Evolutionary conservation across 169 alveolate genomes (phyloP).

Genomic region (Plasmodium fragile): DNA sequence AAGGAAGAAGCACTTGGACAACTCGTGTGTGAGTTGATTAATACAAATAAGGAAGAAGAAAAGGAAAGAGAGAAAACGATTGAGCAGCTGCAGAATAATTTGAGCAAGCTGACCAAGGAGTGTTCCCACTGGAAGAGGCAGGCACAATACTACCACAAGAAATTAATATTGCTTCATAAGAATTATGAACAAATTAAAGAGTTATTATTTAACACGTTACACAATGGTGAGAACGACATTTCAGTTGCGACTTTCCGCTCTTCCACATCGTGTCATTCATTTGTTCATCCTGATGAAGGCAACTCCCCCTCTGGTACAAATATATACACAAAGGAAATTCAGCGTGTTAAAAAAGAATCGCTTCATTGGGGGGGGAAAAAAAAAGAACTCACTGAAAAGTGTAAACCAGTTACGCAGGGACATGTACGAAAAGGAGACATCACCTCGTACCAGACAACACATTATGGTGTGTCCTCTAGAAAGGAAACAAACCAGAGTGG

Average conservation of each 20-base stretch:
- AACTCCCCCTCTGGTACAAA: background rate
- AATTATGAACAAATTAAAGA: conserved; percentile 43
- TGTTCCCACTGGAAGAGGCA: conserved; percentile 46
- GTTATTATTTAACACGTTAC: conserved; percentile 26
- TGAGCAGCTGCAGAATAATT: conserved; percentile 11
- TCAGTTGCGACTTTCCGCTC: background rate
- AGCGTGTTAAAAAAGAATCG: background rate
- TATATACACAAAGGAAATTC: background rate
- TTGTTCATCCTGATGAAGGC: background rate
- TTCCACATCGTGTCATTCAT: background rate
- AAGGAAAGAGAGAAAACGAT: conserved; percentile 3
- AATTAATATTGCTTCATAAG: conserved; percentile 25
- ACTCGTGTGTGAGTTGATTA: conserved; percentile 4
- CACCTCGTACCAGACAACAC: background rate
- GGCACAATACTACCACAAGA: conserved; percentile 38
- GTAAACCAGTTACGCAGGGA: background rate
- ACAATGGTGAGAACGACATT: background rate
- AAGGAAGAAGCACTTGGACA: conserved; percentile 7
- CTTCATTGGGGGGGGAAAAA: background rate
- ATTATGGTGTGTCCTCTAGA: background rate
- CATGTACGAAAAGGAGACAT: background rate
- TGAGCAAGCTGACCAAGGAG: conserved; percentile 15
- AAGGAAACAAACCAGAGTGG: background rate
- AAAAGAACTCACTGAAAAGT: background rate
- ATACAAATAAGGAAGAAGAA: conserved; percentile 10